These are phyloP conservation scores for Paramecium tetraurelia DNA, from an alignment of 73 alveolate genomes.

Conservation along the genomic window DNA sequence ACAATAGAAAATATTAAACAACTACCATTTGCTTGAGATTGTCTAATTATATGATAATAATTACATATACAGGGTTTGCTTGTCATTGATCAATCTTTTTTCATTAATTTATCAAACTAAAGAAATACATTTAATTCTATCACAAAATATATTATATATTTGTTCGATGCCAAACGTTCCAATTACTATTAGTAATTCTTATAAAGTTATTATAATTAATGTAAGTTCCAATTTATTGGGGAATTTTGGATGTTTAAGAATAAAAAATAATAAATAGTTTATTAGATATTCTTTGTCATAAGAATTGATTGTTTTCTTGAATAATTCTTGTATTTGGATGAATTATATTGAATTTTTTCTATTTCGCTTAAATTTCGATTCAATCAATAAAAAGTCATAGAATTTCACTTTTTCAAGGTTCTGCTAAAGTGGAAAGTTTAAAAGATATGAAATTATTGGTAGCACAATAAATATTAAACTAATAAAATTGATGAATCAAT, in stretches of 20 bases:
- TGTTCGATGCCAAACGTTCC: constrained; percentile 74
- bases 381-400: constrained; percentile 67
- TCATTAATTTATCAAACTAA: no score
- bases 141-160: constrained; percentile 65
- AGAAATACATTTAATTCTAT: constrained; percentile 19
- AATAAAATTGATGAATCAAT: no score
- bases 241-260: constrained; percentile 88
- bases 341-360: constrained; percentile 51
- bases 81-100: neutral
- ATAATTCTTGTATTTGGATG: constrained; percentile 19
- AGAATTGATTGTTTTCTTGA: neutral
- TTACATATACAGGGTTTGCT: neutral
- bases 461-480: no score
- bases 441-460: no score
- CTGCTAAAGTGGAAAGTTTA: no score
- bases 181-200: constrained; percentile 82
- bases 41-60: neutral
- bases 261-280: neutral
- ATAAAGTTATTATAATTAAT: neutral
- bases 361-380: constrained; percentile 53
- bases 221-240: constrained; percentile 87
- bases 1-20: neutral
- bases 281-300: no score
- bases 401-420: neutral
- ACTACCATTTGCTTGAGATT: neutral